A percentile compares a stretch with the other conserved stretches of the same genome.
phyloP scores from a whole-genome alignment of 306 rosid genomes.

The Cucurbita maxima region DNA sequence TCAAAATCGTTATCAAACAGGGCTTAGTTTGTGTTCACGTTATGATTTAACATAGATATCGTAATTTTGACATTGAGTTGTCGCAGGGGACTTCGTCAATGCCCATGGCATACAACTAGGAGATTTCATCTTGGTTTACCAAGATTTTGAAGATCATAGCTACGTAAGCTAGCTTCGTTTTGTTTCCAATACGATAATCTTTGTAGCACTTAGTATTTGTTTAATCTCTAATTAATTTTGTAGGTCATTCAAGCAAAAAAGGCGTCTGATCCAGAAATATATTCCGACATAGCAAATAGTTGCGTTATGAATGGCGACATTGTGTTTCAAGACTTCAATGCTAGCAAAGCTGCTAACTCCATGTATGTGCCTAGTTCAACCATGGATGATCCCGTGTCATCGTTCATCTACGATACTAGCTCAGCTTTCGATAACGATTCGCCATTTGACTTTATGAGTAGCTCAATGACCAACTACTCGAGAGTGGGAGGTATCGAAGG shows the following conservation, averaged over 20 bases:
- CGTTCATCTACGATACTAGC: constrained; percentile 62
- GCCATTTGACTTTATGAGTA: constrained; percentile 69
- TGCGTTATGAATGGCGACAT: constrained; percentile 19
- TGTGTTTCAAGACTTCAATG: constrained; percentile 28
- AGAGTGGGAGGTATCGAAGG: constrained; percentile 48
- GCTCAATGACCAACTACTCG: constrained; percentile 58
- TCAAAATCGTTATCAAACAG: background rate
- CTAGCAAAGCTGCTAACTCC: constrained; percentile 20
- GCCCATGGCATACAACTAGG: constrained; percentile 58
- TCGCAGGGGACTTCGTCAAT: constrained; percentile 68
- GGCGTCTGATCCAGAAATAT: constrained; percentile 29
- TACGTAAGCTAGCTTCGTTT: constrained; percentile 30
- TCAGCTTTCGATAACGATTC: constrained; percentile 50
- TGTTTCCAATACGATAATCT: background rate
- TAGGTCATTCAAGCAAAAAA: constrained; percentile 61
- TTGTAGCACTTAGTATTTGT: background rate
- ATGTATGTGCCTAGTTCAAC: constrained; percentile 18
- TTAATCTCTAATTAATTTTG: background rate
- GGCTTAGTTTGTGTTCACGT: background rate
- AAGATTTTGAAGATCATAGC: constrained; percentile 33
- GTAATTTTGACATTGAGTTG: background rate
- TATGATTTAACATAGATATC: background rate
- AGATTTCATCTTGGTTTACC: constrained; percentile 68
- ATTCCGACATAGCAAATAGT: constrained; percentile 11
- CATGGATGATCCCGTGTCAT: constrained; percentile 32